Percentiles rank a stretch among this genome's conserved stretches.
These are phyloP conservation scores for Suhomyces taliae DNA, from an alignment of 1,139 yeast genomes.

Conservation along the genomic window DNA sequence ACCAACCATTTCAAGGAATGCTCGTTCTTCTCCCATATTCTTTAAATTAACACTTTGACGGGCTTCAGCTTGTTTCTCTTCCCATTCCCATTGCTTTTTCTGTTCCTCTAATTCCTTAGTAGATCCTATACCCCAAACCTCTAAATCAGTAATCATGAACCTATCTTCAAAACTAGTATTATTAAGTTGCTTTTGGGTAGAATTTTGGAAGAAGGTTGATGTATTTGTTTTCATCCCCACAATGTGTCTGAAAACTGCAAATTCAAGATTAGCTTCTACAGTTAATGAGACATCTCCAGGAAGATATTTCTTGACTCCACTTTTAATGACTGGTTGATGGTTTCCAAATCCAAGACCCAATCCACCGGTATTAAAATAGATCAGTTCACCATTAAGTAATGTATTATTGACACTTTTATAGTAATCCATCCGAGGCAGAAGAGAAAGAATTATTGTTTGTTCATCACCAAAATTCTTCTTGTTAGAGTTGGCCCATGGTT, in stretches of 20 bases:
- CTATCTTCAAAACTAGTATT: conserved; percentile 63
- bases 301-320: conserved; percentile 34
- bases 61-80: conserved; percentile 77
- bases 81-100: conserved; percentile 85
- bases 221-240: conserved; percentile 28
- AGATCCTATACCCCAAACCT: conserved; percentile 91
- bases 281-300: conserved; percentile 80
- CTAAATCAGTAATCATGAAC: conserved; percentile 70
- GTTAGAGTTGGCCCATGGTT: conserved; percentile 79
- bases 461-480: conserved; percentile 70
- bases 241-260: conserved; percentile 73
- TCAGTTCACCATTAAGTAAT: conserved; percentile 36
- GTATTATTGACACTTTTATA: conserved; percentile 41
- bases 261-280: conserved; percentile 74
- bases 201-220: conserved; percentile 29
- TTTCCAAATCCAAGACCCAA: conserved; percentile 84
- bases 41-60: conserved; percentile 68
- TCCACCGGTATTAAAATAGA: conserved; percentile 67
- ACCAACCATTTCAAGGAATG: conserved; percentile 89
- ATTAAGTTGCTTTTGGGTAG: conserved; percentile 20
- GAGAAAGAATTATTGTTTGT: conserved; percentile 54
- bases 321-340: conserved; percentile 56
- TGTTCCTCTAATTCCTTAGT: conserved; percentile 76
- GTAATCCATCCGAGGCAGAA: conserved; percentile 64
- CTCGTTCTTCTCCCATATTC: conserved; percentile 76